Conservation (phyloP, 306 rosid genomes). For the Glycine tomentella region DNA sequence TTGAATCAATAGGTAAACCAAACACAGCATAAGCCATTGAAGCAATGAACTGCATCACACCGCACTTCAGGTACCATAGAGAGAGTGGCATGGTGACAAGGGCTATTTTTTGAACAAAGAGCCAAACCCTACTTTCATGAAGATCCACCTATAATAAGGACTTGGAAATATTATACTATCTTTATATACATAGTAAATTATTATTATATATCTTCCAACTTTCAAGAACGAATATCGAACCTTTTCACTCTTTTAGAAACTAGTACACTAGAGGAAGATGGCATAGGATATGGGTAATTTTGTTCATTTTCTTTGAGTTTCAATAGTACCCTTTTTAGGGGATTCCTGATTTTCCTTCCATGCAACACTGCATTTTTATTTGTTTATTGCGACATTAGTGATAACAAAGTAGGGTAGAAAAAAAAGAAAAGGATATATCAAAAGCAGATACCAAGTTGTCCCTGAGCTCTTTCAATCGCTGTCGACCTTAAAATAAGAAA, state of each 20-base stretch:
- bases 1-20: not conserved
- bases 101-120: slow-evolving; percentile 14
- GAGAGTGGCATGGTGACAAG: slow-evolving; percentile 17
- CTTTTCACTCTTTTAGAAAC: slow-evolving; percentile 26
- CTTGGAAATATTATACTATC: too few relatives aligned
- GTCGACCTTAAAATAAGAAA: slow-evolving; percentile 39
- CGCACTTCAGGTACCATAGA: not conserved
- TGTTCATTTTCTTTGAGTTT: slow-evolving; percentile 26
- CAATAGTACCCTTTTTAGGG: not conserved
- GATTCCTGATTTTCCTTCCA: not conserved
- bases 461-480: slow-evolving; percentile 13
- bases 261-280: not conserved
- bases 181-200: not conserved
- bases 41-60: not conserved
- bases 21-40: slow-evolving; percentile 11
- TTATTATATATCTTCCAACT: slow-evolving; percentile 19
- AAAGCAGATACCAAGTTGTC: slow-evolving; percentile 30
- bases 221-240: slow-evolving; percentile 2
- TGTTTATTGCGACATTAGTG: slow-evolving; percentile 12
- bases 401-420: not conserved
- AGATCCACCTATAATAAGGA: too few relatives aligned
- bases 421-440: not conserved
- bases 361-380: not conserved
- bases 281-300: slow-evolving; percentile 13
- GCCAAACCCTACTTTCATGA: slow-evolving; percentile 40